Evolutionary conservation across 257 asterid genomes (phyloP).

Genomic region (Solanum bulbocastanum): DNA sequence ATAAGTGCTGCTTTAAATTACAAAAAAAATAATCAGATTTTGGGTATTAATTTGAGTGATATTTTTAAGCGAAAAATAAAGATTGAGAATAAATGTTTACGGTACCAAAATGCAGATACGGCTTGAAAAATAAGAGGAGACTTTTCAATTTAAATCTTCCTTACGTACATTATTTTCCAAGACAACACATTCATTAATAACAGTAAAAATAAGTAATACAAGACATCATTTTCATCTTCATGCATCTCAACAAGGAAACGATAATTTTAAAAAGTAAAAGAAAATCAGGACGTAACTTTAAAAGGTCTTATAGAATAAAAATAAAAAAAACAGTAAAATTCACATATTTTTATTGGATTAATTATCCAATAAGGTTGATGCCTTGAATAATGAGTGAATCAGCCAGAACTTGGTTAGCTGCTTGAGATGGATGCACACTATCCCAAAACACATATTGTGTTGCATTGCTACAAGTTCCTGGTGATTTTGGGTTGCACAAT

Average conservation of each 20-base stretch:
- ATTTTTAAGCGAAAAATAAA: no score
- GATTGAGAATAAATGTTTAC: not conserved
- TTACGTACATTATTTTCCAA: not conserved
- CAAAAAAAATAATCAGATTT: no score
- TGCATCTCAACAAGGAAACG: not conserved
- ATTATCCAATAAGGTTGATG: slow-evolving; percentile 43
- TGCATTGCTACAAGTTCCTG: slow-evolving; percentile 72
- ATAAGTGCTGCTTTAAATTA: no score
- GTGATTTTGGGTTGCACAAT: slow-evolving; percentile 66
- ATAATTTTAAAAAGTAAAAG: not conserved
- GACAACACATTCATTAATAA: not conserved
- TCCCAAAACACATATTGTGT: slow-evolving; percentile 87
- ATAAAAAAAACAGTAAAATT: not conserved
- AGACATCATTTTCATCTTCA: not conserved
- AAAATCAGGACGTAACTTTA: not conserved
- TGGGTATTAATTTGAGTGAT: no score
- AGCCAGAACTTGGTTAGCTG: slow-evolving; percentile 73
- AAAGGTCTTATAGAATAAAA: not conserved
- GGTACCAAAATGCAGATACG: not conserved
- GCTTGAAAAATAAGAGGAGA: not conserved
- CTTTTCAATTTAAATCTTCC: not conserved
- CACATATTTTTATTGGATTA: slow-evolving; percentile 1
- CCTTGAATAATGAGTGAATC: slow-evolving; percentile 58
- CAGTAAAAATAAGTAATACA: not conserved
- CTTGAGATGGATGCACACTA: slow-evolving; percentile 91